Evolutionary conservation across 306 rosid genomes (phyloP), one percentile per base, ranked within the genome.

Genomic region (Corylus americana): DNA sequence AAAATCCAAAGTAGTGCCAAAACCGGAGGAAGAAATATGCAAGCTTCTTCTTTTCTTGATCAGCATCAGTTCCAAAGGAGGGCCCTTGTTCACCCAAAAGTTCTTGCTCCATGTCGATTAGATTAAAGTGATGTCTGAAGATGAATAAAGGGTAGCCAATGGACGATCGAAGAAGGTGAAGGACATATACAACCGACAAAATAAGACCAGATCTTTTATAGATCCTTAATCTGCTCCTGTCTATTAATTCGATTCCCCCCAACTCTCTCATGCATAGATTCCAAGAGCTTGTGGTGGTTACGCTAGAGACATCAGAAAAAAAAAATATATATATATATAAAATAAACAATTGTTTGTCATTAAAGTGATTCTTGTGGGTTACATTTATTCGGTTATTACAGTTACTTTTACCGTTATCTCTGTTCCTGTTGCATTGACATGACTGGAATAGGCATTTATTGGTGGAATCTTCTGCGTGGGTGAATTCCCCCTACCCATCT

Each of bases 381-480:
- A 82, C 83, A 83, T 88, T 84, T 84, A 74, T 88, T 88, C 93
- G 79, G 94, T 90, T 92, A 82, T 82, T 78, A 71, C 88, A 83
- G 93, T 90, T 92, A 74, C 75, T 81, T 77, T 83, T 82, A 74
- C 76, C 71, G 81, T 78, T 88, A 76, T 79, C 45, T 64, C 20
- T 53, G 45, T 42, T 42, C 8, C 45, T 42, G 45, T 42, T 42
- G 45, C 6, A 42, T 42, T 42, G 88, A 91, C 81, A 80, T 57
- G 90, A 88, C 87, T 54, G 10, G 73, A 54, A 42, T 80, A 83
- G 75, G 85, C 76, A 77, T 76, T 70, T 81, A 72, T 67, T 71
- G 77, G 79, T 80, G 77, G 86, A 86, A 86, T 91, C 88, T 86
- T 88, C 54, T 27, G 79, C 22, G 5, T 47, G 42, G 68, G 45